Evolutionary conservation across 148 eudicot species (phyloP).

Genomic region (Salicornia ramosissima): DNA sequence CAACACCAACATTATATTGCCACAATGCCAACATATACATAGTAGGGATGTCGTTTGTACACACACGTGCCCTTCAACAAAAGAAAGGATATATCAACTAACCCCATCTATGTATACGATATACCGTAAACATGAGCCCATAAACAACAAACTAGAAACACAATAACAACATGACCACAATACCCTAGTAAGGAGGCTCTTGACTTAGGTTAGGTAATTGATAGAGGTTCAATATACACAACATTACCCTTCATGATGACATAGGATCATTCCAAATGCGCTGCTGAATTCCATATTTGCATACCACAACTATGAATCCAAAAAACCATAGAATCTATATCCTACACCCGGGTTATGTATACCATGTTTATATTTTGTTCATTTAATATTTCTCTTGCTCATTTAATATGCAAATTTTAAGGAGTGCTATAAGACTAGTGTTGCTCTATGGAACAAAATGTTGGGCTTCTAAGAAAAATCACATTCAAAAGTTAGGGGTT

Average conservation of each 20-base stretch:
- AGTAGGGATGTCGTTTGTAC: not conserved
- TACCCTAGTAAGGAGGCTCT: no score
- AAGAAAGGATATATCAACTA: not conserved
- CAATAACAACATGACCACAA: not conserved
- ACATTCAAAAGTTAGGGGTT: no score
- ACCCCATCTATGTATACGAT: not conserved
- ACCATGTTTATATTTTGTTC: no score
- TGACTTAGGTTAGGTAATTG: no score
- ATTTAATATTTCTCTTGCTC: no score
- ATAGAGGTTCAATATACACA: no score
- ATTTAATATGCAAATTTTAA: no score
- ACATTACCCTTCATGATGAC: not conserved
- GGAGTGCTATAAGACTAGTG: no score
- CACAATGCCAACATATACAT: not conserved
- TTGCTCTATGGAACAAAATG: no score
- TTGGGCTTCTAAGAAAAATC: no score
- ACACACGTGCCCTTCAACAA: not conserved
- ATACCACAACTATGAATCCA: not conserved
- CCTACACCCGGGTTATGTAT: no score
- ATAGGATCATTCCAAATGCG: not conserved
- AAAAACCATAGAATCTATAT: no score
- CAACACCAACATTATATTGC: not conserved
- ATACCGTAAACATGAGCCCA: not conserved
- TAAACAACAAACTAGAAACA: slow-evolving; percentile 6
- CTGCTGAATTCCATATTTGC: not conserved